These are phyloP conservation scores for Trypanosoma theileri DNA, from an alignment of 208 protist species.

Conservation along the genomic window DNA sequence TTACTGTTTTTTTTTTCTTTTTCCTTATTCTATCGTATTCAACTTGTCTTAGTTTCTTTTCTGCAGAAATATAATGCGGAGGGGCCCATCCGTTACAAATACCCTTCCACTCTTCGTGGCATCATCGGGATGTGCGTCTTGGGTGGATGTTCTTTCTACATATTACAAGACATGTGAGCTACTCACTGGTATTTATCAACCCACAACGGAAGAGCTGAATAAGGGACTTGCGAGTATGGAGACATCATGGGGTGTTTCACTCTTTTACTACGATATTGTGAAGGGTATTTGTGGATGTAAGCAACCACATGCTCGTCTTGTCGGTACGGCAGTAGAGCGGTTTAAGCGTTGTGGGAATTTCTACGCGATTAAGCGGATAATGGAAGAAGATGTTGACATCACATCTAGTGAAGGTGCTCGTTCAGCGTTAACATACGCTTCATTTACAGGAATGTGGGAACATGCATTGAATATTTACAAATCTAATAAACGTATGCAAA, in stretches of 20 bases:
- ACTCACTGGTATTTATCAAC: constrained; percentile 58
- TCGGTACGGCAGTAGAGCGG: constrained; percentile 43
- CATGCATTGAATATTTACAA: constrained; percentile 44
- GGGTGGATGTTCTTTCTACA: constrained; percentile 61
- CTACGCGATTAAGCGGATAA: constrained; percentile 49
- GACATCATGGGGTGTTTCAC: constrained; percentile 49
- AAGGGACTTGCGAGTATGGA: constrained; percentile 70
- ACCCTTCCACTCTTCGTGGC: constrained; percentile 66
- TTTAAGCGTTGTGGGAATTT: constrained; percentile 53
- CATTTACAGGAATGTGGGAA: constrained; percentile 79
- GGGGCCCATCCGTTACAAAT: background rate
- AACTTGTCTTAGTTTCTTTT: background rate
- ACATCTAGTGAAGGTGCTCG: constrained; percentile 47
- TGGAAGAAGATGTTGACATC: constrained; percentile 79
- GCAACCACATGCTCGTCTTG: constrained; percentile 39
- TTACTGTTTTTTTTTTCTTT: too few species aligned
- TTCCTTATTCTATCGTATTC: too few species aligned
- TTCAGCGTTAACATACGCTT: constrained; percentile 55
- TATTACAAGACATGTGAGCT: constrained; percentile 46
- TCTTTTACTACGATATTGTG: constrained; percentile 82
- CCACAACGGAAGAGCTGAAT: constrained; percentile 58
- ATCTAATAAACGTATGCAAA: constrained; percentile 34
- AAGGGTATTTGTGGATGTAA: constrained; percentile 42
- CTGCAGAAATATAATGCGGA: background rate
- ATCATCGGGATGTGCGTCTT: constrained; percentile 47